phyloP scores from a whole-genome alignment of 345 rosid genomes.

The Triadica sebifera region DNA sequence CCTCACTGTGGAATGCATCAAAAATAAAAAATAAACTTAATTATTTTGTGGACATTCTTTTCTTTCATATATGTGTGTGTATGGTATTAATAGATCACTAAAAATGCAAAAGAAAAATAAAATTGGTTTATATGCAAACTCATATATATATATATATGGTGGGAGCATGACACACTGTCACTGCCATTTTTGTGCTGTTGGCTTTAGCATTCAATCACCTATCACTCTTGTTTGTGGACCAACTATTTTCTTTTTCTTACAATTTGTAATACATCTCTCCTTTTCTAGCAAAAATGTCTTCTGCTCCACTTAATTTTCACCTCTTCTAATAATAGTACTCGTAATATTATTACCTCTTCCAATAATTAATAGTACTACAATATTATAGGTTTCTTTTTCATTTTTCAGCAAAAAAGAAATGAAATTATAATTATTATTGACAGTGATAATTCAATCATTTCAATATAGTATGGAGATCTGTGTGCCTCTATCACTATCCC shows the following conservation, averaged over 20 bases:
- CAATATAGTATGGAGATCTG: slow-evolving; percentile 26
- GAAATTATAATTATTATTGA: slow-evolving; percentile 11
- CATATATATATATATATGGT: slow-evolving; percentile 10
- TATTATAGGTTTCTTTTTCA: background rate
- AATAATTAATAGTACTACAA: too few relatives aligned
- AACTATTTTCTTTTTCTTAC: slow-evolving; percentile 15
- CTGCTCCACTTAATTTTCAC: too few relatives aligned
- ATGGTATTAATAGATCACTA: slow-evolving; percentile 24
- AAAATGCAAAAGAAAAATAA: slow-evolving; percentile 14
- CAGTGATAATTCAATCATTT: slow-evolving; percentile 23
- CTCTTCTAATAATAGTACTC: slow-evolving; percentile 11
- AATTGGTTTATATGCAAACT: slow-evolving; percentile 16
- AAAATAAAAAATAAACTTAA: slow-evolving; percentile 5
- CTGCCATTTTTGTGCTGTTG: slow-evolving; percentile 17
- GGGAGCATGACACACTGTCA: slow-evolving; percentile 28
- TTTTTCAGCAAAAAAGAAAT: background rate
- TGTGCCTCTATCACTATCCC: slow-evolving; percentile 29
- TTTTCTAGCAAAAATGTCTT: background rate
- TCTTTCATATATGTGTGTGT: background rate
- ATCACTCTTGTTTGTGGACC: slow-evolving; percentile 29
- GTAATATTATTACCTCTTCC: too few relatives aligned
- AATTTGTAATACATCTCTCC: slow-evolving; percentile 12
- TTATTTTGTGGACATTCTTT: slow-evolving; percentile 24
- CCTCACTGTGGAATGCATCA: slow-evolving; percentile 8
- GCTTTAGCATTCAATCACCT: slow-evolving; percentile 18